Percentiles rank a stretch among this genome's conserved stretches.
Evolutionary conservation across 164 flowering plant genomes (phyloP).

Genomic region (Cinnamomum micranthum): DNA sequence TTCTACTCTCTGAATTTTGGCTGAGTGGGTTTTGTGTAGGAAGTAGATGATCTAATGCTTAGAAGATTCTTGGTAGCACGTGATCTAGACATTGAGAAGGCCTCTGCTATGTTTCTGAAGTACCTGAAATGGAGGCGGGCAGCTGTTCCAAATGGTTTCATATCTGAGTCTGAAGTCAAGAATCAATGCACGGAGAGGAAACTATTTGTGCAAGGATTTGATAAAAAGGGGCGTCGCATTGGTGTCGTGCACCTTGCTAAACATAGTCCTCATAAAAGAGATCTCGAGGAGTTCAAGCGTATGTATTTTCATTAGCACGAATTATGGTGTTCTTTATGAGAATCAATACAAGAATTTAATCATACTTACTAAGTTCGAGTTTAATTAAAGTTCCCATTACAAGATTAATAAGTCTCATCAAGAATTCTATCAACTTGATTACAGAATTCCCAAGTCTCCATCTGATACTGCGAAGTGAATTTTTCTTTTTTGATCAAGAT

Average conservation of each 20-base stretch:
- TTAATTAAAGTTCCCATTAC: no score
- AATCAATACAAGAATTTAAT: no score
- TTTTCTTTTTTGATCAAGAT: no score
- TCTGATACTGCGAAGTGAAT: no score
- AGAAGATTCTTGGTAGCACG: conserved; percentile 89
- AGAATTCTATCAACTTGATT: no score
- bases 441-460: no score
- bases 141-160: conserved; percentile 58
- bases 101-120: conserved; percentile 51
- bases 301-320: conserved; percentile 7
- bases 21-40: conserved; percentile 30
- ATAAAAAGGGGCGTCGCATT: conserved; percentile 65
- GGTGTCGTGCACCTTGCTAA: conserved; percentile 25
- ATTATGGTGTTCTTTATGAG: no score
- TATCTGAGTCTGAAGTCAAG: conserved; percentile 45
- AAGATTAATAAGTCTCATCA: no score
- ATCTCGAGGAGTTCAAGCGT: conserved; percentile 74
- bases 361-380: no score
- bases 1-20: no score
- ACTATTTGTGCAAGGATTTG: conserved; percentile 66
- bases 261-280: conserved; percentile 42
- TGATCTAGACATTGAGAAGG: conserved; percentile 62
- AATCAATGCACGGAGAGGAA: conserved; percentile 64
- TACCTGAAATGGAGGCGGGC: conserved; percentile 61
- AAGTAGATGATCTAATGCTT: conserved; percentile 56